Base-by-base conservation (phyloP, 1,139 yeast genomes). In the Magnusiomyces tetraspermus region DNA sequence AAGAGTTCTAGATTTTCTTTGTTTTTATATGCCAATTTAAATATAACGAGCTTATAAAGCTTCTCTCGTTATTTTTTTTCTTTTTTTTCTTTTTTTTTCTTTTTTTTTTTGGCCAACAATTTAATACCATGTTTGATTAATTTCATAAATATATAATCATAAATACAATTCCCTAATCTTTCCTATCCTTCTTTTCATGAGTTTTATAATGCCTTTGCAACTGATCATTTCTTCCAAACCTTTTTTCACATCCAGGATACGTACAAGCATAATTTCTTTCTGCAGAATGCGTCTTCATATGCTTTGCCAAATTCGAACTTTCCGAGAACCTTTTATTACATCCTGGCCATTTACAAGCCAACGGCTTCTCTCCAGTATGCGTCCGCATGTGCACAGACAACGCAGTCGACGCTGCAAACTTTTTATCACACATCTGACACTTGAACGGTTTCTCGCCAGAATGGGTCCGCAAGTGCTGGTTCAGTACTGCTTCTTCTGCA, bases 331-430 rank as follows among this genome's bases (percentile, higher is more conserved):
- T 71, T 67, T 87, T 88, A 24, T 80, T 83, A 66, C 98, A 92
- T 0, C 88, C 85, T 0, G 85, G 85, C 71, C 79, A 77, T 59
- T 82, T 83, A 67, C 98, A 92, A 45, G 68, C 71, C 59, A 89
- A 74, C 1, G 97, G 97, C 66, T 86, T 87, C 57, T 85, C 97
- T 3, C 97, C 98, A 0, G 96, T 86, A 65, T 92, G 98, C 0
- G 80, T 82, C 52, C 98, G 73, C 62, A 79, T 65, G 70, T 92
- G 98, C 8, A 79, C 79, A 13, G 77, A 73, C 36, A 79, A 63
- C 5, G 82, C 79, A 10, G 80, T 73, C 30, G 77, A 70, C 1
- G 80, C 78, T 1, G 81, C 76, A 66, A 90, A 94, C 58, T 86
- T 71, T 67, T 88, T 86, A 26, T 81, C 81, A 69, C 97, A 90